Conservation (phyloP, 441 rosid species). For the Populus trichocarpa region DNA sequence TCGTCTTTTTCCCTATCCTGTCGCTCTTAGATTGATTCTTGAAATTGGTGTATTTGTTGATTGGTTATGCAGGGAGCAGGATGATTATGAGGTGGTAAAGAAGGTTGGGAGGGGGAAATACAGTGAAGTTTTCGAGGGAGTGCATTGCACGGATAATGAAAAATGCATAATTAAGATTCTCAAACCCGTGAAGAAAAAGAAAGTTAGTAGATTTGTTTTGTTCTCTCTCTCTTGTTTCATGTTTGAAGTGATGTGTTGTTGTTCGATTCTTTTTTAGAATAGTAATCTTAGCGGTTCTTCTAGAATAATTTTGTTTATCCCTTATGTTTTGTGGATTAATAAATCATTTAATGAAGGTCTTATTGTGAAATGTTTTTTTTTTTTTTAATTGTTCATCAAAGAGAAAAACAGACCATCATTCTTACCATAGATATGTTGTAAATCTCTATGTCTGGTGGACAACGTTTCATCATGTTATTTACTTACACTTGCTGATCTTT, state of each 20-base stretch:
- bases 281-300: neutral
- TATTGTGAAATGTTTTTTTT: neutral
- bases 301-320: neutral
- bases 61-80: slow-evolving; percentile 61
- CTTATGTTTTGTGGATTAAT: neutral
- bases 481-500: too few species aligned
- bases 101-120: slow-evolving; percentile 97
- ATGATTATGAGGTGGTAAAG: slow-evolving; percentile 96
- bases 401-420: too few species aligned
- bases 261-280: too few species aligned
- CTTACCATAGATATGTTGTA: too few species aligned
- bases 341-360: neutral
- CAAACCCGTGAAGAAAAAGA: slow-evolving; percentile 97
- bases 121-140: slow-evolving; percentile 96
- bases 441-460: too few species aligned
- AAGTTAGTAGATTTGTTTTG: slow-evolving; percentile 42
- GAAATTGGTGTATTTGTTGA: neutral
- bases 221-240: neutral
- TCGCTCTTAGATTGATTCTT: neutral
- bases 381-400: too few species aligned
- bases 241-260: too few species aligned
- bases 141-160: slow-evolving; percentile 72
- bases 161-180: slow-evolving; percentile 93
- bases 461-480: too few species aligned
- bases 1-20: neutral